Percentiles rank a stretch among this genome's conserved stretches.
Evolutionary conservation across 768 basidiomycete genomes (phyloP).

Genomic region (Xerocomellus intermedius): DNA sequence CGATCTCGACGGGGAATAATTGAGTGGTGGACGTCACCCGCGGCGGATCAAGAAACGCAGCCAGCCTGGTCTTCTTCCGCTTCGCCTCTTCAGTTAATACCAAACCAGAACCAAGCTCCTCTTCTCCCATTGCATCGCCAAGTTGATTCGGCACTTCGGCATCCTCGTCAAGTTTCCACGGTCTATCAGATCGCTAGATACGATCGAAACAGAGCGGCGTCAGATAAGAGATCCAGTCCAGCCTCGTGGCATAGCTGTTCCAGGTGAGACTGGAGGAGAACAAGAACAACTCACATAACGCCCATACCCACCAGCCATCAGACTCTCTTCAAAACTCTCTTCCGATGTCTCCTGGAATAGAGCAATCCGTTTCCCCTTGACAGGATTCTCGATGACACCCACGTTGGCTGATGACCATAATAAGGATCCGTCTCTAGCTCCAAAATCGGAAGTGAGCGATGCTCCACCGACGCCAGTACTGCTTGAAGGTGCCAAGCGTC

Average conservation of each 20-base stretch:
- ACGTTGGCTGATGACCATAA: conserved; percentile 35
- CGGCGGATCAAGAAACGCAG: conserved; percentile 57
- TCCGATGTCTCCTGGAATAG: conserved; percentile 82
- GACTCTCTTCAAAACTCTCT: conserved; percentile 80
- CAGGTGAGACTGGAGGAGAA: background rate
- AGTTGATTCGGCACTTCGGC: conserved; percentile 13
- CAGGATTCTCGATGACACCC: conserved; percentile 68
- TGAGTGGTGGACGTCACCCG: conserved; percentile 33
- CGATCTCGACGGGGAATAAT: conserved; percentile 62
- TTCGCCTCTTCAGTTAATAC: conserved; percentile 54
- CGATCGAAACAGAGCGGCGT: conserved; percentile 3
- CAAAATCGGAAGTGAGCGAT: conserved; percentile 11
- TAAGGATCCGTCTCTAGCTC: conserved; percentile 12
- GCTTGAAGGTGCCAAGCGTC: conserved; percentile 44
- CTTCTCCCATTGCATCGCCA: conserved; percentile 15
- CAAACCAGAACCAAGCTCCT: background rate
- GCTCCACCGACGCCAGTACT: conserved; percentile 17
- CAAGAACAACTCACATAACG: conserved; percentile 54
- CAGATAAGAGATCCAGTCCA: conserved; percentile 14
- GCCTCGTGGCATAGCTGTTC: background rate
- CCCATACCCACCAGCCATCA: conserved; percentile 81
- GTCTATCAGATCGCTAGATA: conserved; percentile 24
- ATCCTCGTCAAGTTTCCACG: conserved; percentile 21
- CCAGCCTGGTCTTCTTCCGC: conserved; percentile 64
- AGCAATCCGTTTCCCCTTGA: conserved; percentile 69